Evolutionary conservation across 225 moss, liverwort and hornwort genomes (phyloP), one percentile per base, ranked within the genome.

Genomic region (Ulota crispa): DNA sequence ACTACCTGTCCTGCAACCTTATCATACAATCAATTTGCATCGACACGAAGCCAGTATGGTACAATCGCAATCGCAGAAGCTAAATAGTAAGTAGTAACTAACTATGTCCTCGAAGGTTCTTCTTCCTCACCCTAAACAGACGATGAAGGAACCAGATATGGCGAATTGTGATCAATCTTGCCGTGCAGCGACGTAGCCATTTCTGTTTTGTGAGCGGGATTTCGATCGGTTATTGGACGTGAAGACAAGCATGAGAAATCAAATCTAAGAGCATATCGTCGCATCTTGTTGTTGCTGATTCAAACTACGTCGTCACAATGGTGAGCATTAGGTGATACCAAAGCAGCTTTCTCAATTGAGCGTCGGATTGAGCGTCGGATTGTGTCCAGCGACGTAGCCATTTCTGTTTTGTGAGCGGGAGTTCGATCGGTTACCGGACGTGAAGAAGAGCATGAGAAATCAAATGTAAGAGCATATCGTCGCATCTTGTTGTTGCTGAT

Each of bases 71-170:
- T 77, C 30, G 53, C 11, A 66, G 23, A 53, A 36, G 9, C 11
- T 23, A 27, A 2, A 26, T 39, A 37, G 70, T 71, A 34, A 85
- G n/a, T 85, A 59, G 88, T 85, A 72, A 82, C 79, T 72, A 54
- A 66, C 74, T 69, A 64, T 16, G 34, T 15, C 43, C 11, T 10
- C 19, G 2, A 71, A 78, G 6, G 3, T 42, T n/a, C 61, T 74
- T n/a, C 61, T 74, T 31, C 18, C 20, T 75, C 41, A 68, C 42
- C 57, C 70, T 78, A 56, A 78, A 41, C 61, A 77, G 80, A 42
- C 53, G 56, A 31, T 24, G 39, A 42, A 75, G 52, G 32, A 61
- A 32, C 31, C 23, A 81, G 60, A 59, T 43, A 82, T 24, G 62
- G 42, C 47, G 56, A 72, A 61, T 68, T 80, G 39, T 62, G 47